Conservation (phyloP, 202 grass and related monocot genomes). For the Panicum hallii region DNA sequence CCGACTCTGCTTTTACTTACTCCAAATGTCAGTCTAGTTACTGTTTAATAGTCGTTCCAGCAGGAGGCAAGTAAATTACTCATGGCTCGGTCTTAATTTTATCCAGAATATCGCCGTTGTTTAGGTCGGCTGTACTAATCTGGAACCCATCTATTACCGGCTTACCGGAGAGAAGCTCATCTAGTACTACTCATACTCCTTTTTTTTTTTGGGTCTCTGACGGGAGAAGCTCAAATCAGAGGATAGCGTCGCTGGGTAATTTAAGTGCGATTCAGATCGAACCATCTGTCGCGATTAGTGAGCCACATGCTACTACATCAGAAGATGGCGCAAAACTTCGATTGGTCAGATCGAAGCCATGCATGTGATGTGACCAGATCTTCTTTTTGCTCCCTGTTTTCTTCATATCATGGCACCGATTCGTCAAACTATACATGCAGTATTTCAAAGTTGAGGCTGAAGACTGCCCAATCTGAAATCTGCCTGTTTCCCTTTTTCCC, state of each 20-base stretch:
- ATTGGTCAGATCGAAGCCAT: conserved; percentile 48
- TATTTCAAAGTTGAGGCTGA: neutral
- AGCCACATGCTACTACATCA: conserved; percentile 37
- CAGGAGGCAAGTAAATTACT: neutral
- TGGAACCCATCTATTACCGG: neutral
- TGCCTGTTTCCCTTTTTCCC: neutral
- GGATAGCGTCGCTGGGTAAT: neutral
- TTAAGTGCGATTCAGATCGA: conserved; percentile 26
- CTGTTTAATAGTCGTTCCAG: conserved; percentile 21
- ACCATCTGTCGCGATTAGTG: conserved; percentile 32
- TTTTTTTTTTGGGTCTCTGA: neutral
- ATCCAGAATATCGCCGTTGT: neutral
- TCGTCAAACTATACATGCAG: neutral
- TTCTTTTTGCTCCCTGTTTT: neutral
- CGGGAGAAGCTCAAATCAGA: conserved; percentile 11
- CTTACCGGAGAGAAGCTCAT: neutral
- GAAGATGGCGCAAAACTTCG: conserved; percentile 38
- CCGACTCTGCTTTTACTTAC: neutral
- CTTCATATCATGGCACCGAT: neutral
- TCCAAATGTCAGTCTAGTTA: neutral
- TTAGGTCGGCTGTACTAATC: neutral
- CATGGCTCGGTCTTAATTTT: neutral
- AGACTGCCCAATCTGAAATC: neutral
- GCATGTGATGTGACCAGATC: conserved; percentile 16
- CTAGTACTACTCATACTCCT: neutral